Percentiles rank a stretch among this genome's conserved stretches.
Conservation (phyloP, 306 rosid species). For the Psophocarpus tetragonolobus region DNA sequence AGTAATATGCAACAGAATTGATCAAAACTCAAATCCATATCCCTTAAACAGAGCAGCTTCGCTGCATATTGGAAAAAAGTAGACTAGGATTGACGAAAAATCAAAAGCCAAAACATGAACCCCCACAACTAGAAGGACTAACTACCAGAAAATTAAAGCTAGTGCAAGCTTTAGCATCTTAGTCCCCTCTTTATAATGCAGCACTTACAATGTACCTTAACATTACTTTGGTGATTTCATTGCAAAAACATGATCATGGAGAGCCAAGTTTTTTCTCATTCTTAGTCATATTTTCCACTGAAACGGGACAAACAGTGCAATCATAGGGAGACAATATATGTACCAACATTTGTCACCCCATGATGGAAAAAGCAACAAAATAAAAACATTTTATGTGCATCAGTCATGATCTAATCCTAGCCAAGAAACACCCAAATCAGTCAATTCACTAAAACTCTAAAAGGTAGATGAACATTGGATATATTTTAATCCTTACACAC, state of each 20-base stretch:
- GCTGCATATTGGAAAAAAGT: neutral
- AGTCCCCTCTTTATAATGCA: neutral
- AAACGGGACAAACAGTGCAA: neutral
- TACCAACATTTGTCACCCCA: neutral
- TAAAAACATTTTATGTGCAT: neutral
- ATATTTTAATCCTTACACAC: neutral
- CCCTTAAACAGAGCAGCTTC: conserved; percentile 9
- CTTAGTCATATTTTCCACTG: neutral
- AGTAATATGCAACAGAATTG: neutral
- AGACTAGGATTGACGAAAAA: neutral
- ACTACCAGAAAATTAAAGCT: neutral
- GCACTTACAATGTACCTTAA: neutral
- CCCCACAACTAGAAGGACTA: conserved; percentile 10
- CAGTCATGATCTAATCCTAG: neutral
- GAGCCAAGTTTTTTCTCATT: neutral
- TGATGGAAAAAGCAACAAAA: neutral
- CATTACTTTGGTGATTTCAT: neutral
- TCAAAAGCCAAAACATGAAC: conserved; percentile 13
- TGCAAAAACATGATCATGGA: neutral
- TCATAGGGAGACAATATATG: conserved; percentile 14
- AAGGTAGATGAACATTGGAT: neutral
- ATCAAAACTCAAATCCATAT: neutral
- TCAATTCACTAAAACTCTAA: conserved; percentile 18
- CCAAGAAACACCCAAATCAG: neutral
- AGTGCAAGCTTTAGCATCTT: conserved; percentile 5